Base-by-base conservation (phyloP, 2,329 filamentous ascomycete genomes). In the Talaromyces sp. region DNA sequence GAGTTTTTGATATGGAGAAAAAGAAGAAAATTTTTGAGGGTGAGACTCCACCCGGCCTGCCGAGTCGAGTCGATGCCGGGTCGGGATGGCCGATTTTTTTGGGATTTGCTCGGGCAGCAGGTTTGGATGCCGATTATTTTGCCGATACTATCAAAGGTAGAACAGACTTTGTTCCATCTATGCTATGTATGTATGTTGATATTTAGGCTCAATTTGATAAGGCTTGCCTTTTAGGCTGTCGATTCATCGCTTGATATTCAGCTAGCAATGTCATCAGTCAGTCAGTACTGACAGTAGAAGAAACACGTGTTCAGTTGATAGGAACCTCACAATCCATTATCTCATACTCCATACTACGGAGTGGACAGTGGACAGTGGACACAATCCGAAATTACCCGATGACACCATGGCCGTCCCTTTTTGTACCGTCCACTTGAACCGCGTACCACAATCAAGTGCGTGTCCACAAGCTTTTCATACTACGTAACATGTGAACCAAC, bases 301-400 rank as follows among this genome's bases (percentile, higher is more conserved):
- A 53, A 36, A 56, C 53, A 56, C 53, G 53, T 56, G 53, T 31
- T 56, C 31, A 22, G 31, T 34, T 22, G 36, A 45, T 29, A 59
- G 56, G 34, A 58, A 58, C 6, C 27, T 53, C 17, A 29, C 27
- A 49, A 25, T 8, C 38, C 38, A 40, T 40, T n/a, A 53, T 31
- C 25, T n/a, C 25, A 15, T 36, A 31, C 29, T 31, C 29, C 29
- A 31, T 31, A 31, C 29, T 31, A 11, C 31, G 31, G 31, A 34
- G 31, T 34, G 13, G 10, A 34, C 13, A 34, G 31, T 34, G 31
- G 31, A 34, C 31, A 19, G 31, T 58, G 31, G 43, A 47, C 53
- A 22, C 56, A 43, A n/a, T 59, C 56, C 56, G 56, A 59, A 45
- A 59, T 59, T 59, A 59, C 56, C 56, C 56, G 56, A 58, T 27